Evolutionary conservation across 768 basidiomycete species (phyloP).

Genomic region (Dentipellis sp.): DNA sequence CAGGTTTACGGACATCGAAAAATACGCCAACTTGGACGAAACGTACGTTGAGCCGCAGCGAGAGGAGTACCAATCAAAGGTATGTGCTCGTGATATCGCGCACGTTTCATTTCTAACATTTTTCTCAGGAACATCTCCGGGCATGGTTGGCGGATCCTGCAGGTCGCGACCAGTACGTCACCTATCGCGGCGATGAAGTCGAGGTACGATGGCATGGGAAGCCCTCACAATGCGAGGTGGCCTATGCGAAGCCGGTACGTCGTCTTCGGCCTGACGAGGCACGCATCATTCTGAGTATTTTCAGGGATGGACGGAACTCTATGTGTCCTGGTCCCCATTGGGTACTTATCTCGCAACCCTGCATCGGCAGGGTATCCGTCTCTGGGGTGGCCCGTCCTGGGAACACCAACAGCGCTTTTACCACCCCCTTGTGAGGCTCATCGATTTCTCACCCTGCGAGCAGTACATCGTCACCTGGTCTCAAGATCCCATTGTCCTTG

Average conservation of each 20-base stretch:
- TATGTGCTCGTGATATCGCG: conserved; percentile 23
- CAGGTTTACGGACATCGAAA: conserved; percentile 85
- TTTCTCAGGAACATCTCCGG: conserved; percentile 78
- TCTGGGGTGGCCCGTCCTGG: conserved; percentile 94
- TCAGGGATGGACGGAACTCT: conserved; percentile 80
- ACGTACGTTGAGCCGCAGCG: conserved; percentile 65
- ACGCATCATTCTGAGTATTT: conserved; percentile 38
- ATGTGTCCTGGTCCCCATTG: conserved; percentile 92
- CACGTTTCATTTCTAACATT: background rate
- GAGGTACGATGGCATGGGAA: conserved; percentile 90
- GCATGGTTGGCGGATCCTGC: conserved; percentile 90
- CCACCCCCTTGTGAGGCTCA: conserved; percentile 88
- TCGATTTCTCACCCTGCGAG: conserved; percentile 97
- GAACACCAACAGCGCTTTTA: conserved; percentile 84
- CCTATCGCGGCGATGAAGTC: conserved; percentile 87
- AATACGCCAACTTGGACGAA: conserved; percentile 68
- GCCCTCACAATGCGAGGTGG: conserved; percentile 76
- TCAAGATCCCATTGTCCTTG: conserved; percentile 82
- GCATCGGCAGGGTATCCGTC: conserved; percentile 88
- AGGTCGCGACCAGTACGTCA: conserved; percentile 94
- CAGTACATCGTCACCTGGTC: conserved; percentile 98
- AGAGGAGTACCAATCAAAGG: conserved; percentile 71
- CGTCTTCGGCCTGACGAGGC: background rate
- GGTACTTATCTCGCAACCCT: conserved; percentile 94
- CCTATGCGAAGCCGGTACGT: conserved; percentile 65